Evolutionary conservation across 805 yeast genomes (phyloP).

Genomic region (Metschnikowia kunwiensis): DNA sequence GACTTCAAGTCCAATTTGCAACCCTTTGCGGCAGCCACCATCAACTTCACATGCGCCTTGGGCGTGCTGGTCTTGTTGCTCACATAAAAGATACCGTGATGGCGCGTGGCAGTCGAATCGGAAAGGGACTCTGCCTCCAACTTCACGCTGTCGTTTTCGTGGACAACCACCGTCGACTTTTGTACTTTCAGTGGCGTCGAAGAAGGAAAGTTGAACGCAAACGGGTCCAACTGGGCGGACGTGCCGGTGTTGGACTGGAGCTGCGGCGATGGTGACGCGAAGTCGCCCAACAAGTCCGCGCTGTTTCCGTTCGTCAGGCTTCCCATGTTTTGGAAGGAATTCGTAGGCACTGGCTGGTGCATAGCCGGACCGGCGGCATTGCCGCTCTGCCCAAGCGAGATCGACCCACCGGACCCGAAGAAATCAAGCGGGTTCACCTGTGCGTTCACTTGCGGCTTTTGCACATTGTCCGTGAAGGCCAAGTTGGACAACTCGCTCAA

Average conservation of each 20-base stretch:
- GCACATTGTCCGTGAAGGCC: slow-evolving; percentile 45
- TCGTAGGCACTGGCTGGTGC: slow-evolving; percentile 21
- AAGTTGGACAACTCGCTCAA: slow-evolving; percentile 68
- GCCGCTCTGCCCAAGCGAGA: slow-evolving; percentile 31
- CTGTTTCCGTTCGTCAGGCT: slow-evolving; percentile 2
- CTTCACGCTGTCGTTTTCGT: slow-evolving; percentile 45
- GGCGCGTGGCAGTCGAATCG: slow-evolving; percentile 31
- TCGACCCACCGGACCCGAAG: slow-evolving; percentile 54
- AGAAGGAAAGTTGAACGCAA: slow-evolving; percentile 38
- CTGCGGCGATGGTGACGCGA: slow-evolving; percentile 42
- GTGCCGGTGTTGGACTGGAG: slow-evolving; percentile 27
- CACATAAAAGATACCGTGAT: slow-evolving; percentile 45
- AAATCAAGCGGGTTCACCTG: slow-evolving; percentile 33
- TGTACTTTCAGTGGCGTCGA: slow-evolving; percentile 33
- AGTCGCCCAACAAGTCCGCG: slow-evolving; percentile 34
- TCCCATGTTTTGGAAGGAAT: slow-evolving; percentile 1
- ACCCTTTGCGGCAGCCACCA: slow-evolving; percentile 69
- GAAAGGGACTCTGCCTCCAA: slow-evolving; percentile 43
- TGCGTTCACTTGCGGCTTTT: slow-evolving; percentile 9
- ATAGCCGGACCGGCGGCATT: slow-evolving; percentile 6
- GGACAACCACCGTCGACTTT: slow-evolving; percentile 28
- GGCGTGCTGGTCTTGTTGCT: slow-evolving; percentile 48
- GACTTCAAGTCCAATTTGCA: slow-evolving; percentile 58
- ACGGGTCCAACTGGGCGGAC: slow-evolving; percentile 35
- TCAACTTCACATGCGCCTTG: slow-evolving; percentile 52